phyloP scores from a whole-genome alignment of 2,329 filamentous ascomycete genomes.

The Colletotrichum nymphaeae region DNA sequence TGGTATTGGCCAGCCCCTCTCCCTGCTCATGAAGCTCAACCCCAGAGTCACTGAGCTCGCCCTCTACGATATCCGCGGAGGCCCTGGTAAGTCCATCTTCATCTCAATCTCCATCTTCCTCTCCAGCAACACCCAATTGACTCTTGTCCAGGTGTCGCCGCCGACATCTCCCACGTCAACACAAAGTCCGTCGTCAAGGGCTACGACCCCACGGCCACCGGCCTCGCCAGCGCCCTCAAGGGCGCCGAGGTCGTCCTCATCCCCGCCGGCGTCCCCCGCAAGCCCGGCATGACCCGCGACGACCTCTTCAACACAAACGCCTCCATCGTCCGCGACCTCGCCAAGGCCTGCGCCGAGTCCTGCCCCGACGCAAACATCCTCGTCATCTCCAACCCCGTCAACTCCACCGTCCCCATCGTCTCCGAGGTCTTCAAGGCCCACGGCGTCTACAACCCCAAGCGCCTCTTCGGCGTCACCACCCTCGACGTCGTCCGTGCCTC shows the following conservation, averaged over 20 bases:
- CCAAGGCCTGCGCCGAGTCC: slow-evolving; percentile 91
- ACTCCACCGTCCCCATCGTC: slow-evolving; percentile 98
- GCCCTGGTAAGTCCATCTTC: slow-evolving; percentile 75
- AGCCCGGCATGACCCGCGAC: slow-evolving; percentile 99
- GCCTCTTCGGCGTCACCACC: slow-evolving; percentile 98
- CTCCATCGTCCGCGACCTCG: slow-evolving; percentile 97
- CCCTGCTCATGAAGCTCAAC: slow-evolving; percentile 98
- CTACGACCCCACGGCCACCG: slow-evolving; percentile 81
- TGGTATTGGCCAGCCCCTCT: slow-evolving; percentile 98
- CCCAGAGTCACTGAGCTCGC: slow-evolving; percentile 92
- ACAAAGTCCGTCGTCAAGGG: slow-evolving; percentile 95
- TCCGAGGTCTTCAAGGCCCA: slow-evolving; percentile 95
- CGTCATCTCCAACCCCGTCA: slow-evolving; percentile 99
- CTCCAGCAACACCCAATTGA: slow-evolving; percentile 33
- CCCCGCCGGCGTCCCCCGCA: slow-evolving; percentile 97
- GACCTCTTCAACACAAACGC: slow-evolving; percentile 99
- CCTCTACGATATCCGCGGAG: slow-evolving; percentile 97
- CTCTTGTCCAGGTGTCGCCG: slow-evolving; percentile 84
- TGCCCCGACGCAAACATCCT: slow-evolving; percentile 94
- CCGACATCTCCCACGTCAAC: slow-evolving; percentile 99
- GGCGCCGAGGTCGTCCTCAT: slow-evolving; percentile 95
- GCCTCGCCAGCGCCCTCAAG: slow-evolving; percentile 83
- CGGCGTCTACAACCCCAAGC: slow-evolving; percentile 99
- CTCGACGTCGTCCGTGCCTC: slow-evolving; percentile 98
- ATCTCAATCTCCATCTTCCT: neutral